phyloP scores from a whole-genome alignment of 2,329 filamentous ascomycete genomes.

The Penicillium rolfsii region DNA sequence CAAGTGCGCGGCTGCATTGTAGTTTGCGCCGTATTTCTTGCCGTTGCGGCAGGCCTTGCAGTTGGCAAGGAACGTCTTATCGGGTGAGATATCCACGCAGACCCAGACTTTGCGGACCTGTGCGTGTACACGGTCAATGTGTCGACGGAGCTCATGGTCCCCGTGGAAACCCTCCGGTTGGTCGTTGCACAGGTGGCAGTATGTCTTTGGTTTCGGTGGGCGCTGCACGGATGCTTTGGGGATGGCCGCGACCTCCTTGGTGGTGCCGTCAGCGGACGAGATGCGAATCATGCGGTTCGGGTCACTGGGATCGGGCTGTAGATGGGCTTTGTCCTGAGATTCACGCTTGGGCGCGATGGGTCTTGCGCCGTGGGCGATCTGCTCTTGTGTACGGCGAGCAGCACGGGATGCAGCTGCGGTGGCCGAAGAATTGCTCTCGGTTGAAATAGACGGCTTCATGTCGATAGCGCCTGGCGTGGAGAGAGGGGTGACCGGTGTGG shows the following conservation, averaged over 20 bases:
- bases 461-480: constrained; percentile 49
- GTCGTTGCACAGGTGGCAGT: constrained; percentile 70
- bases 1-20: constrained; percentile 91
- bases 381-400: constrained; percentile 53
- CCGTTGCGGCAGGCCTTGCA: constrained; percentile 79
- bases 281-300: constrained; percentile 57
- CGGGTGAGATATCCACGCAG: constrained; percentile 61
- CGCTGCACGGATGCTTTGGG: constrained; percentile 63
- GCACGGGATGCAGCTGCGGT: constrained; percentile 47
- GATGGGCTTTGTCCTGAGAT: constrained; percentile 35
- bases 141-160: constrained; percentile 77
- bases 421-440: constrained; percentile 51
- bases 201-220: constrained; percentile 71
- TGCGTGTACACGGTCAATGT: constrained; percentile 69
- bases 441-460: constrained; percentile 56
- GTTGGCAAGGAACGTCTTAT: constrained; percentile 69
- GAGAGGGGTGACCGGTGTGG: constrained; percentile 32
- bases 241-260: constrained; percentile 59
- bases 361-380: constrained; percentile 52
- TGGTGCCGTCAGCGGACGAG: constrained; percentile 56
- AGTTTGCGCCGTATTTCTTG: constrained; percentile 88
- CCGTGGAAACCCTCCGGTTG: constrained; percentile 80
- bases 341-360: constrained; percentile 55
- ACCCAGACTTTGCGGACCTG: constrained; percentile 63
- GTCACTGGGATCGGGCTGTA: constrained; percentile 34